A percentile compares a stretch with the other conserved stretches of the same genome.
Conservation (phyloP, 768 basidiomycete species). For the Suillus brevipes region DNA sequence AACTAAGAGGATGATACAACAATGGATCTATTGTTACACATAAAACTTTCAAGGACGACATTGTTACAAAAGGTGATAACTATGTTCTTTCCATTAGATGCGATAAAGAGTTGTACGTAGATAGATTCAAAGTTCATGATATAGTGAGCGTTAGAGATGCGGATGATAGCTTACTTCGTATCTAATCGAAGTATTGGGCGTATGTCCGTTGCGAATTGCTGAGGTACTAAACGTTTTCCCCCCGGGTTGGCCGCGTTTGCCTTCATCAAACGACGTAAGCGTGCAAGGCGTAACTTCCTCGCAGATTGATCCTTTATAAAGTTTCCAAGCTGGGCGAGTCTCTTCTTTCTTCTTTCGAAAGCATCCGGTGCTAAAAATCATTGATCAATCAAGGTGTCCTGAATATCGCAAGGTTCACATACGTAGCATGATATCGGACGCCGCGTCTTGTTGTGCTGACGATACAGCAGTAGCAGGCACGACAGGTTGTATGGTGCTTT, state of each 20-base stretch:
- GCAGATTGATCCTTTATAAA: neutral
- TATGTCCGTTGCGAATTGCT: neutral
- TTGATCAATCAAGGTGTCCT: slow-evolving; percentile 9
- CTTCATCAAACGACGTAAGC: neutral
- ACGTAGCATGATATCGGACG: slow-evolving; percentile 39
- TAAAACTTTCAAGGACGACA: too few relatives aligned
- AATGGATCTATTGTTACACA: too few relatives aligned
- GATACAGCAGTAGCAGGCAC: slow-evolving; percentile 17
- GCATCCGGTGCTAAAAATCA: slow-evolving; percentile 38
- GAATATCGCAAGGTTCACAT: slow-evolving; percentile 18
- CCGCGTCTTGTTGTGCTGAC: neutral
- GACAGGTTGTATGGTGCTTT: too few relatives aligned
- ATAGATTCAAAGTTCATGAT: neutral
- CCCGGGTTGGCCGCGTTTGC: too few relatives aligned
- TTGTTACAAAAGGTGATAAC: neutral
- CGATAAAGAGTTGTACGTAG: neutral
- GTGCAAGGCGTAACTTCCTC: too few relatives aligned
- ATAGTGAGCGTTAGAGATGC: neutral
- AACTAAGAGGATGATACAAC: slow-evolving; percentile 14
- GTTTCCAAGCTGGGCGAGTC: neutral
- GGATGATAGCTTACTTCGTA: neutral
- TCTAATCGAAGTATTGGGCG: slow-evolving; percentile 25
- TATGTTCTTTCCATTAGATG: neutral
- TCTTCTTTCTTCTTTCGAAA: slow-evolving; percentile 24
- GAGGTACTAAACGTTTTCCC: neutral